Evolutionary conservation across 768 basidiomycete species (phyloP), one percentile per base, ranked within the genome.

Genomic region (Agrocybe chaxingu): DNA sequence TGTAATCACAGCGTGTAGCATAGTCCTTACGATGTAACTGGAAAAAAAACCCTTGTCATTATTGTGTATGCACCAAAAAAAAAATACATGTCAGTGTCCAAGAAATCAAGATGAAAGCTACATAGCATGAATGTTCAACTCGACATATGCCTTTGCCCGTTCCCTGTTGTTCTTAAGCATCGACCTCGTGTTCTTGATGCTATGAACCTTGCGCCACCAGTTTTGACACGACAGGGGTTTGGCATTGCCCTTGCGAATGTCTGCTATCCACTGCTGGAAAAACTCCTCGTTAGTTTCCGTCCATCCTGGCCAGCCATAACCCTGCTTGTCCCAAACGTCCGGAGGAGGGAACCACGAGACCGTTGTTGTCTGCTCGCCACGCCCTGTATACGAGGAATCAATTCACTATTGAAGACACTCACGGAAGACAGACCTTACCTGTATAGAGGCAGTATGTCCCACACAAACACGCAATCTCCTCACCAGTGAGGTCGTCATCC

Each of bases 381-480:
- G n/a, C 4, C n/a, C 50, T 54, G 35, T 33, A 48, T 5, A 47
- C 0, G 12, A 32, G 24, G 36, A 16, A 16, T 16, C 16, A 16
- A 16, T 16, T 38, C 13, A 30, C 42, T 37, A 34, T 4, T 24
- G 39, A 6, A 33, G 19, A 41, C 10, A 41, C 7, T 31, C 8
- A 40, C n/a, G 29, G 10, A 9, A 10, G 8, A 7, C 5, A 32
- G 13, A 45, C 18, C 46, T 43, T 37, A 49, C 56, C 33, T 13
- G 50, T 54, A 18, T 48, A 50, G 5, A 54, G 32, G 3, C 32
- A n/a, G 7, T 56, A 56, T 19, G 51, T 49, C 8, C 55, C 55
- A 43, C 42, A 45, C 11, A 56, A 37, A 24, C 42, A 50, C 8
- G 51, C 45, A 6, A 50, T 33, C 3, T 56, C 55, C n/a, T 46